Conservation (phyloP, 2,329 filamentous ascomycete species). For the Diaporthe humulicola region DNA sequence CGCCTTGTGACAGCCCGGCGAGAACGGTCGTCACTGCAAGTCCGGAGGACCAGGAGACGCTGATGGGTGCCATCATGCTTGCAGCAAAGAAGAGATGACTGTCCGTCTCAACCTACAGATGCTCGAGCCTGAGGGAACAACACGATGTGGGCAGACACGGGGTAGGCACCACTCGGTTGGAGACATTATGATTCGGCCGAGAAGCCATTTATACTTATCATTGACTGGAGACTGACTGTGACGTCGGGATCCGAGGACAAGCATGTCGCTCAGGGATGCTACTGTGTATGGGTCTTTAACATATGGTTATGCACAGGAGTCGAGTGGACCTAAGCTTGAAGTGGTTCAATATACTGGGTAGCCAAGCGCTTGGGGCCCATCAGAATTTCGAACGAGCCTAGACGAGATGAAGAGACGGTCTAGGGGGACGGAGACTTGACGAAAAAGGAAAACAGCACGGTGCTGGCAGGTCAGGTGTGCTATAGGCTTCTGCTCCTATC, state of each 20-base stretch:
- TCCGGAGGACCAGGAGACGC: conserved; percentile 14
- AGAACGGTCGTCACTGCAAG: conserved; percentile 37
- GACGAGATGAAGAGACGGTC: conserved; percentile 11
- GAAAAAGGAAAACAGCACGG: conserved; percentile 7
- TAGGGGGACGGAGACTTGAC: conserved; percentile 17
- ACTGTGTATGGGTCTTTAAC: conserved; percentile 20
- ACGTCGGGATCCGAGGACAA: conserved; percentile 20
- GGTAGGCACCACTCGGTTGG: conserved; percentile 9
- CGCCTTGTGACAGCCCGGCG: conserved; percentile 41
- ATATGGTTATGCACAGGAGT: conserved; percentile 14
- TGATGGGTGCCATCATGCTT: conserved; percentile 33
- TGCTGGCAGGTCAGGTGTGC: conserved; percentile 25
- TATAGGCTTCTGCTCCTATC: conserved; percentile 17
- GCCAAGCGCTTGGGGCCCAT: conserved; percentile 29
- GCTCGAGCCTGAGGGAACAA: neutral
- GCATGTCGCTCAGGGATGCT: neutral
- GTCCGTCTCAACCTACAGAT: conserved; percentile 22
- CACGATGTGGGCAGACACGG: conserved; percentile 15
- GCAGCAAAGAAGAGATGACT: conserved; percentile 26
- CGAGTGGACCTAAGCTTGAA: conserved; percentile 5
- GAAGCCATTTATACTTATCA: conserved; percentile 26
- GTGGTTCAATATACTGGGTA: neutral
- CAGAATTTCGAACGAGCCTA: conserved; percentile 11
- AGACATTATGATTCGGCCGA: conserved; percentile 29
- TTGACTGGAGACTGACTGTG: conserved; percentile 6